Conservation (phyloP, 2,329 filamentous ascomycete species). For the Ceratocystis variospora region DNA sequence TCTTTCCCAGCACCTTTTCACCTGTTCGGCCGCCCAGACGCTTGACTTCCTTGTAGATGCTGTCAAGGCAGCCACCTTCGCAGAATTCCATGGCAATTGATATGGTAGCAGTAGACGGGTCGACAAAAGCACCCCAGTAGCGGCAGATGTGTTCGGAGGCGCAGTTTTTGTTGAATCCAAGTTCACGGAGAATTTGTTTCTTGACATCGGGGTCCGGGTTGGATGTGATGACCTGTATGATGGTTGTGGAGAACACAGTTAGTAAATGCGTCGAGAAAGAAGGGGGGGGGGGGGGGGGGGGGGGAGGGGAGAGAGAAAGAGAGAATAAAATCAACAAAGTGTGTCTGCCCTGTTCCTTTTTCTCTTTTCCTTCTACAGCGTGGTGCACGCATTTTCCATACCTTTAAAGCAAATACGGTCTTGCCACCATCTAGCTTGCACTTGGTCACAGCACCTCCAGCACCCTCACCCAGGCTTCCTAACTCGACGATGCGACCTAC, state of each 20-base stretch:
- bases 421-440: constrained; percentile 83
- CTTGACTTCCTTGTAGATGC: constrained; percentile 95
- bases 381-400: constrained; percentile 30
- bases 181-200: constrained; percentile 91
- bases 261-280: neutral
- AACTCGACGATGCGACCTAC: constrained; percentile 79
- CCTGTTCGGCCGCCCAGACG: constrained; percentile 86
- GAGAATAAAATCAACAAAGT: too few relatives aligned
- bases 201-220: constrained; percentile 96
- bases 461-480: constrained; percentile 83
- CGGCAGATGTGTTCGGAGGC: constrained; percentile 91
- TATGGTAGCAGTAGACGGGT: constrained; percentile 90
- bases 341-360: neutral
- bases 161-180: constrained; percentile 96
- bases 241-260: neutral
- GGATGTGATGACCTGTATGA: constrained; percentile 75
- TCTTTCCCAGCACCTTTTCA: constrained; percentile 93
- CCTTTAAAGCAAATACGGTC: constrained; percentile 92
- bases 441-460: constrained; percentile 85
- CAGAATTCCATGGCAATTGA: constrained; percentile 99
- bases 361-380: neutral
- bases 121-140: constrained; percentile 94
- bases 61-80: constrained; percentile 89
- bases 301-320: neutral
- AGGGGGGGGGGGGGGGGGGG: neutral